Evolutionary conservation across 23 red algal genomes (phyloP).

Genomic region (Gracilaria domingensis): DNA sequence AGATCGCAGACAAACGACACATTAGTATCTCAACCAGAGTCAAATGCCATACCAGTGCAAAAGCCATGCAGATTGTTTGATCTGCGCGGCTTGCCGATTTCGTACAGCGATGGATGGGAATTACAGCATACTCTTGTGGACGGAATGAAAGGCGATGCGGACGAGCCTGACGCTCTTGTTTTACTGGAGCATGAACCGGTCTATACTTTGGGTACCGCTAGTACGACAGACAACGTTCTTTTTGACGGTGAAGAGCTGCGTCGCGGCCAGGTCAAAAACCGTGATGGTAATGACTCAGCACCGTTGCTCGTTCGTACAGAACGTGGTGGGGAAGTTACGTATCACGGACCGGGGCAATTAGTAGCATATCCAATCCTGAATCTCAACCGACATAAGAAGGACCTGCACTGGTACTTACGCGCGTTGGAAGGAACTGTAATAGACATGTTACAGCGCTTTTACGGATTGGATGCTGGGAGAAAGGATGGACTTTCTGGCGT

Average conservation of each 20-base stretch:
- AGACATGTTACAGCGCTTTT: constrained; percentile 28
- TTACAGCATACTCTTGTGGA: constrained; percentile 52
- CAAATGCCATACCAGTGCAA: neutral
- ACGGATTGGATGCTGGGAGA: constrained; percentile 45
- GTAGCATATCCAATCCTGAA: constrained; percentile 89
- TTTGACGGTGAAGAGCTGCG: constrained; percentile 57
- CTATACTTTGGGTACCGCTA: constrained; percentile 92
- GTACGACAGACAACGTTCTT: constrained; percentile 49
- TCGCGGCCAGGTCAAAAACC: neutral
- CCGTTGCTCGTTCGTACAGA: constrained; percentile 78
- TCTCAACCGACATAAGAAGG: constrained; percentile 60
- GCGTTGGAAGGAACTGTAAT: constrained; percentile 79
- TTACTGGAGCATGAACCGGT: constrained; percentile 84
- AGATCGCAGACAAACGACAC: neutral
- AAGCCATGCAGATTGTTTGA: constrained; percentile 22
- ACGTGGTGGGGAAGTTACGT: constrained; percentile 94
- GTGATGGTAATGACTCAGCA: neutral
- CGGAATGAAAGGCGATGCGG: neutral
- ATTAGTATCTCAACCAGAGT: neutral
- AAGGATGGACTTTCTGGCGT: constrained; percentile 86
- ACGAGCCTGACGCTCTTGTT: constrained; percentile 50
- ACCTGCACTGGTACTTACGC: constrained; percentile 90
- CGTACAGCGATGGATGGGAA: constrained; percentile 44
- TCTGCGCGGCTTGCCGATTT: constrained; percentile 27
- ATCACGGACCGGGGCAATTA: constrained; percentile 94